These are phyloP conservation scores for Venturia asperata DNA, from an alignment of 2,329 filamentous ascomycete genomes.

Conservation along the genomic window DNA sequence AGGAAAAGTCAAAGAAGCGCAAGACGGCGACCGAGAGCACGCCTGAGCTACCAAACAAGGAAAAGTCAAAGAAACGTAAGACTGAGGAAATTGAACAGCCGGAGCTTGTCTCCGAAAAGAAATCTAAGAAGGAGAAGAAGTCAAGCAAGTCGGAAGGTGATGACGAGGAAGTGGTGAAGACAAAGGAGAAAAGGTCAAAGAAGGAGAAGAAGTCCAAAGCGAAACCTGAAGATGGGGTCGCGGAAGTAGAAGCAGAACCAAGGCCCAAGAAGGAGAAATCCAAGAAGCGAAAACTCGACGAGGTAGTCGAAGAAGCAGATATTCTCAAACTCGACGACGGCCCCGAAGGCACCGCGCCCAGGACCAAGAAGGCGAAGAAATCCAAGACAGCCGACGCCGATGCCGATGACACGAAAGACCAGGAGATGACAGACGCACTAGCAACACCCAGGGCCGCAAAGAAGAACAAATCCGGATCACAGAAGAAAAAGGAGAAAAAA, in stretches of 20 bases:
- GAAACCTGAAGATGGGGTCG: neutral
- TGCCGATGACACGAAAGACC: neutral
- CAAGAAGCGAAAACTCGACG: conserved; percentile 12
- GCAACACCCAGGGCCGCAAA: conserved; percentile 1
- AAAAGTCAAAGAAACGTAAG: conserved; percentile 19
- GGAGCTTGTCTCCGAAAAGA: conserved; percentile 7
- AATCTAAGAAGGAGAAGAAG: conserved; percentile 19
- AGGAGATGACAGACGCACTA: conserved; percentile 4
- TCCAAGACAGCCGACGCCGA: conserved; percentile 3
- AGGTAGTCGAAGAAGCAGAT: conserved; percentile 12
- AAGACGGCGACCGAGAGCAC: conserved; percentile 5
- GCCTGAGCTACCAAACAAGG: conserved; percentile 8
- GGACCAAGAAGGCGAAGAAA: conserved; percentile 14
- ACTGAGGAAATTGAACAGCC: neutral
- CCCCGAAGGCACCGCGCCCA: neutral
- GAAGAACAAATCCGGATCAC: conserved; percentile 12
- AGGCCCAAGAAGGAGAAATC: conserved; percentile 16
- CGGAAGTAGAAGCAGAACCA: conserved; percentile 3
- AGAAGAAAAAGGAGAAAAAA: conserved; percentile 15
- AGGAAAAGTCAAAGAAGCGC: conserved; percentile 17
- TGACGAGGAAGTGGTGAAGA: conserved; percentile 17
- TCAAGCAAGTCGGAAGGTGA: neutral
- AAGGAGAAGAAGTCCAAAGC: conserved; percentile 19
- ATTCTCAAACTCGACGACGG: neutral
- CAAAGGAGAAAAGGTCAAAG: conserved; percentile 21